Evolutionary conservation across 2,329 filamentous ascomycete genomes (phyloP).

Genomic region (Trichoderma sp.): DNA sequence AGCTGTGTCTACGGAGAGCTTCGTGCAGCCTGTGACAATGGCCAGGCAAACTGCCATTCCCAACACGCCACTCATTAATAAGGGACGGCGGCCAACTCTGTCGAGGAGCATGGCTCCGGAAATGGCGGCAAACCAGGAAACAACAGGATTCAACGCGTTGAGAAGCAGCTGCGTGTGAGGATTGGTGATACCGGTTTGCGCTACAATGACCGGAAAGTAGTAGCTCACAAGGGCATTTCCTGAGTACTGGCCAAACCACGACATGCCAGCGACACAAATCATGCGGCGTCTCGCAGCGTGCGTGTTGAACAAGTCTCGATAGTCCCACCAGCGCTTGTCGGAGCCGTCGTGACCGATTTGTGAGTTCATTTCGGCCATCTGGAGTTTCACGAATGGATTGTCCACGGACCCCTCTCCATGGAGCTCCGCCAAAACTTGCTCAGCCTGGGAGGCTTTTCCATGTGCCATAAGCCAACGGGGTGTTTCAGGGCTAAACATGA

Average conservation of each 20-base stretch:
- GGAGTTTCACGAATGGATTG: constrained; percentile 50
- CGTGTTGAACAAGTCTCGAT: constrained; percentile 50
- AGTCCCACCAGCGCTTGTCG: constrained; percentile 57
- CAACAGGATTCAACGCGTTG: constrained; percentile 52
- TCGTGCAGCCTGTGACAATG: constrained; percentile 50
- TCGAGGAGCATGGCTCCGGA: constrained; percentile 56
- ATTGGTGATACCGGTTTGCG: constrained; percentile 50
- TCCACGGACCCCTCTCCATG: constrained; percentile 51
- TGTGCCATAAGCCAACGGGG: constrained; percentile 17
- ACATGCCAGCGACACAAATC: constrained; percentile 42
- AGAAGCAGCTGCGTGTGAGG: constrained; percentile 47
- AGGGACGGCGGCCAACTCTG: constrained; percentile 54
- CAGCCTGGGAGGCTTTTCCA: constrained; percentile 26
- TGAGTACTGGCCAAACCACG: constrained; percentile 44
- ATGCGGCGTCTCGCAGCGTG: constrained; percentile 48
- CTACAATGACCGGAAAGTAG: constrained; percentile 53
- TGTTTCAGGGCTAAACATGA: constrained; percentile 32
- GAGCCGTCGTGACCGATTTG: constrained; percentile 48
- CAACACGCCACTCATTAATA: constrained; percentile 38
- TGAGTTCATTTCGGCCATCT: constrained; percentile 49
- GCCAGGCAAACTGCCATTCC: constrained; percentile 44
- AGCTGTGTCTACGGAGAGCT: constrained; percentile 37
- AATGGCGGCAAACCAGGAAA: constrained; percentile 50
- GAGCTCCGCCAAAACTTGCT: constrained; percentile 44
- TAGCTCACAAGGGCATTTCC: constrained; percentile 50